Conservation (phyloP, 2,329 filamentous ascomycete genomes). For the Hypomyces rosellus region DNA sequence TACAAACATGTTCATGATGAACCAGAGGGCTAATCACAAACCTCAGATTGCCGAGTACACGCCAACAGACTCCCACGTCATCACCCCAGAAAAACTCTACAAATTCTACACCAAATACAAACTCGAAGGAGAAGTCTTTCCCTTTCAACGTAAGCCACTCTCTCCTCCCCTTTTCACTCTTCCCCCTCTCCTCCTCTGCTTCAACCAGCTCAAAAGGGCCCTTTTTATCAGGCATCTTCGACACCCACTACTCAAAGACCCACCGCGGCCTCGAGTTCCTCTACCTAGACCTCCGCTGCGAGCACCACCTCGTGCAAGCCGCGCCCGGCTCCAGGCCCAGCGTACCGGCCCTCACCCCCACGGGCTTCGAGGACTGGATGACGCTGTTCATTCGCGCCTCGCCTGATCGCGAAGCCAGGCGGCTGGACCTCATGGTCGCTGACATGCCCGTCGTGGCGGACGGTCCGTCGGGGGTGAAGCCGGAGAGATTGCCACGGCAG, state of each 20-base stretch:
- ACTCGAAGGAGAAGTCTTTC: conserved; percentile 59
- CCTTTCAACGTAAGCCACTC: conserved; percentile 53
- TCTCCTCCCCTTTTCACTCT: not conserved
- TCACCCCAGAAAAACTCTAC: conserved; percentile 69
- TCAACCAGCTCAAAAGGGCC: conserved; percentile 10
- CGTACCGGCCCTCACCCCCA: conserved; percentile 58
- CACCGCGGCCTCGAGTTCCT: conserved; percentile 36
- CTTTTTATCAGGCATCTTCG: conserved; percentile 43
- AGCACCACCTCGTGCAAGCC: conserved; percentile 60
- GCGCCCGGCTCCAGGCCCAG: conserved; percentile 45
- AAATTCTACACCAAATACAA: conserved; percentile 65
- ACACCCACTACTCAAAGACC: conserved; percentile 25
- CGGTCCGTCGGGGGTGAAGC: conserved; percentile 35
- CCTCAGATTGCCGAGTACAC: conserved; percentile 26
- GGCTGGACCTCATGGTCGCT: conserved; percentile 61
- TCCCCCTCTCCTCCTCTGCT: too few species aligned
- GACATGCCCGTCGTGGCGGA: conserved; percentile 60
- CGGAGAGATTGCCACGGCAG: conserved; percentile 72
- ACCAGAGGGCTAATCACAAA: not conserved
- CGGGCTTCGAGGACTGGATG: conserved; percentile 68
- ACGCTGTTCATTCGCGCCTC: conserved; percentile 66
- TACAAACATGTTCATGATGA: not conserved
- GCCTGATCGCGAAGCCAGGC: conserved; percentile 66
- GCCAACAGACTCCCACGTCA: conserved; percentile 46
- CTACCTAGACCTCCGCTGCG: conserved; percentile 46